A percentile compares a stretch with the other conserved stretches of the same genome.
These are phyloP conservation scores for Apiotrichum sp. DNA, from an alignment of 1,284 basidiomycete genomes.

Conservation along the genomic window DNA sequence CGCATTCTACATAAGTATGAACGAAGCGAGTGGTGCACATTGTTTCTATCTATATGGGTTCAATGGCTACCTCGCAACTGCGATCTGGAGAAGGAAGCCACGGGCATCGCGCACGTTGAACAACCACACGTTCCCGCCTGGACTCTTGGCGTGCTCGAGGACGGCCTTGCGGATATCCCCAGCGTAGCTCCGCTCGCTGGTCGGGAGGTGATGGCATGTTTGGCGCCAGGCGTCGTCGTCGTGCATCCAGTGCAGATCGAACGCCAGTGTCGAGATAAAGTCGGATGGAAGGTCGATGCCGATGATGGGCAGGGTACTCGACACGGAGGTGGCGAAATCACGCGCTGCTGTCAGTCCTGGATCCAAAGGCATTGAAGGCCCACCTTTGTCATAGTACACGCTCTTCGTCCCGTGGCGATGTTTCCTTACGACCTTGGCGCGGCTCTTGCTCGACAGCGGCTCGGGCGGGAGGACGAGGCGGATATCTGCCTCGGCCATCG, in stretches of 20 bases:
- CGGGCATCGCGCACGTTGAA: conserved; percentile 52
- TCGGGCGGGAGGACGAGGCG: conserved; percentile 43
- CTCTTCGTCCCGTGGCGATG: conserved; percentile 42
- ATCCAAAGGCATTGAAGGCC: conserved; percentile 9
- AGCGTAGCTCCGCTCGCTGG: conserved; percentile 30
- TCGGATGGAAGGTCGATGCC: conserved; percentile 37
- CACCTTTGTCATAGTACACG: conserved; percentile 42
- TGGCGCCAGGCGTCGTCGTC: conserved; percentile 42
- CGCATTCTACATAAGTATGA: conserved; percentile 1
- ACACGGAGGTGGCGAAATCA: conserved; percentile 33
- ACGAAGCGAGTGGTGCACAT: conserved; percentile 4
- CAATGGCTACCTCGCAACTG: background rate
- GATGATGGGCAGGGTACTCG: conserved; percentile 35
- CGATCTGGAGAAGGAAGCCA: conserved; percentile 25
- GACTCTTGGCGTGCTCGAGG: conserved; percentile 4
- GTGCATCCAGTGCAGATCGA: conserved; percentile 34
- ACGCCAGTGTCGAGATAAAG: conserved; percentile 31
- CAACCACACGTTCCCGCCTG: conserved; percentile 49
- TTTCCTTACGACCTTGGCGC: conserved; percentile 34
- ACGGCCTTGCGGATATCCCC: conserved; percentile 31
- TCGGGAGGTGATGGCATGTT: conserved; percentile 18
- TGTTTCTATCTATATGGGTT: background rate
- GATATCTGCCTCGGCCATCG: conserved; percentile 31
- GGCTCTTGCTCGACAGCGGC: conserved; percentile 28
- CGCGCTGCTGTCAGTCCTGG: conserved; percentile 18